phyloP scores from a whole-genome alignment of 345 rosid genomes.

The Mangifera indica region DNA sequence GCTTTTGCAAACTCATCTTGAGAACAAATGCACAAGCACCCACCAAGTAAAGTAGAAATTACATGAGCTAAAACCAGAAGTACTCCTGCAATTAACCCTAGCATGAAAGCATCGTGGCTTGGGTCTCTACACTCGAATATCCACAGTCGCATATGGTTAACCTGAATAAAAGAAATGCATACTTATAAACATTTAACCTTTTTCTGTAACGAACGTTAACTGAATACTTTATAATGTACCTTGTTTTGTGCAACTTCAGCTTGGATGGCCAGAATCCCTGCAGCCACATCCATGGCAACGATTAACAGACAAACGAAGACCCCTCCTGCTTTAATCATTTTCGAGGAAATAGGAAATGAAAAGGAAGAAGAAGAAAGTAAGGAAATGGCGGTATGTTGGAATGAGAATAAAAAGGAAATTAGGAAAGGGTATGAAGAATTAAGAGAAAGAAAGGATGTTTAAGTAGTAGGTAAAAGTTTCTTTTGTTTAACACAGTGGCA shows the following conservation, averaged over 20 bases:
- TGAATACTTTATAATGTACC: slow-evolving; percentile 29
- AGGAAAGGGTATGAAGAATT: slow-evolving; percentile 4
- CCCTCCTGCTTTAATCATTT: slow-evolving; percentile 64
- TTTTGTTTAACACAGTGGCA: slow-evolving; percentile 40
- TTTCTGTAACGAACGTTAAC: background rate
- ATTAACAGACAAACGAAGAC: slow-evolving; percentile 70
- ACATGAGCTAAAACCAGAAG: slow-evolving; percentile 67
- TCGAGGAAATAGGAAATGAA: slow-evolving; percentile 11
- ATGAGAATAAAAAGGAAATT: background rate
- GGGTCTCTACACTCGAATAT: slow-evolving; percentile 88
- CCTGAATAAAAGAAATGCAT: slow-evolving; percentile 36
- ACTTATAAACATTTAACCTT: background rate
- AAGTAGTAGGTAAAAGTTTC: slow-evolving; percentile 35
- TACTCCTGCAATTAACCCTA: slow-evolving; percentile 76
- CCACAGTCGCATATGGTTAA: slow-evolving; percentile 78
- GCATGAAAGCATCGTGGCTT: slow-evolving; percentile 75
- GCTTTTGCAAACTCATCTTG: slow-evolving; percentile 75
- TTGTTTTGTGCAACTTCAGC: slow-evolving; percentile 86
- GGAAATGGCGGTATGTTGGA: background rate
- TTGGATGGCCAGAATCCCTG: slow-evolving; percentile 86
- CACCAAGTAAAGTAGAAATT: slow-evolving; percentile 66
- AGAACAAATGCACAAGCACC: slow-evolving; percentile 80
- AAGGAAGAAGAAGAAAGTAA: background rate
- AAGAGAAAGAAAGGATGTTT: slow-evolving; percentile 13
- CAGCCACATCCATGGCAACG: slow-evolving; percentile 73